phyloP scores from a whole-genome alignment of 192 early-diverging fungal genomes.

The Coemansia sp. region DNA sequence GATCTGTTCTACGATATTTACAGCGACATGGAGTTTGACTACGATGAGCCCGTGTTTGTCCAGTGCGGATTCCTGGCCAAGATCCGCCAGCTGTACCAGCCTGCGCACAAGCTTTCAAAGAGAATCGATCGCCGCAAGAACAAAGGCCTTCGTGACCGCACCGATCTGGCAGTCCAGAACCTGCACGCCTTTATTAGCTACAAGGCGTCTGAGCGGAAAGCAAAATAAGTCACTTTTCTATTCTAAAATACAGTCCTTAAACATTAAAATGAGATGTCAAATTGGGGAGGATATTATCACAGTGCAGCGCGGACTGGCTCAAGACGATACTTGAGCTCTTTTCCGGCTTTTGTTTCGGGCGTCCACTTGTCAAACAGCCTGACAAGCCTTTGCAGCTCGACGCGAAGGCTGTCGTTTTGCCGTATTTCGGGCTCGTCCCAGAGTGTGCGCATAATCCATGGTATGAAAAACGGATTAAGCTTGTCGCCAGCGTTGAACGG shows the following conservation, averaged over 20 bases:
- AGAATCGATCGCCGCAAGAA: conserved; percentile 70
- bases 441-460: conserved; percentile 91
- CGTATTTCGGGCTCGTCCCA: conserved; percentile 68
- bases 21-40: conserved; percentile 76
- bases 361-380: conserved; percentile 80
- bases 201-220: conserved; percentile 73
- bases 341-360: conserved; percentile 65
- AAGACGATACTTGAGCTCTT: conserved; percentile 88
- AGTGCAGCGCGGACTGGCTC: conserved; percentile 76
- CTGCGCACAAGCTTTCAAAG: conserved; percentile 59
- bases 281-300: no score
- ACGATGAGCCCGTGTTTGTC: conserved; percentile 84
- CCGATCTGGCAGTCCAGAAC: conserved; percentile 79
- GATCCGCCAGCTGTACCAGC: conserved; percentile 57
- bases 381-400: conserved; percentile 69
- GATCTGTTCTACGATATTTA: conserved; percentile 90
- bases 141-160: conserved; percentile 68
- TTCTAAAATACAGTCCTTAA: no score
- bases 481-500: conserved; percentile 66
- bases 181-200: conserved; percentile 84
- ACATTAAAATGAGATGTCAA: no score
- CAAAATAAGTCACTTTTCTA: conserved; percentile 8
- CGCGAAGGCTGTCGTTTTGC: conserved; percentile 52
- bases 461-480: conserved; percentile 87
- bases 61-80: conserved; percentile 60